Conservation (phyloP, 2,329 filamentous ascomycete species). For the Fusarium caatingaense region DNA sequence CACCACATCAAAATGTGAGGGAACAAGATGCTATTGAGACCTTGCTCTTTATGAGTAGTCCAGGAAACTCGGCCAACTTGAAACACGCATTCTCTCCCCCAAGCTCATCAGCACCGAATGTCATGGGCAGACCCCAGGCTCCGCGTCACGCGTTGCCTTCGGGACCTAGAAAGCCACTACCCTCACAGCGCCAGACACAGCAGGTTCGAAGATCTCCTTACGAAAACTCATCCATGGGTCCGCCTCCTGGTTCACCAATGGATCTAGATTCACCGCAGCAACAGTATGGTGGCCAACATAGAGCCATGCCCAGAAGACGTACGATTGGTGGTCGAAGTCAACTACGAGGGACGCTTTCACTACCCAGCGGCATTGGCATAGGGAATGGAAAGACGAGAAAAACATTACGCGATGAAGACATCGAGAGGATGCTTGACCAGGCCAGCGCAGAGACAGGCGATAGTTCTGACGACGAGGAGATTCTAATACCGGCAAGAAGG, state of each 20-base stretch:
- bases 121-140: slow-evolving; percentile 29
- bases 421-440: slow-evolving; percentile 68
- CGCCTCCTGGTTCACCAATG: slow-evolving; percentile 59
- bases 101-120: slow-evolving; percentile 50
- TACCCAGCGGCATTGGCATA: slow-evolving; percentile 61
- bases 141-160: slow-evolving; percentile 57
- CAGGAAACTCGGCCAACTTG: slow-evolving; percentile 75
- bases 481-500: slow-evolving; percentile 57
- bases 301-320: slow-evolving; percentile 57
- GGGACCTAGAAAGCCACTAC: slow-evolving; percentile 64
- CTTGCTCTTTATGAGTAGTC: slow-evolving; percentile 83
- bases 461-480: slow-evolving; percentile 69
- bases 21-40: slow-evolving; percentile 87
- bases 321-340: slow-evolving; percentile 55
- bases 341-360: slow-evolving; percentile 57
- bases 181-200: slow-evolving; percentile 59
- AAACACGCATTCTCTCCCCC: slow-evolving; percentile 65
- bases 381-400: slow-evolving; percentile 53
- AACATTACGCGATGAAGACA: slow-evolving; percentile 65
- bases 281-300: slow-evolving; percentile 42
- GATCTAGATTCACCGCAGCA: slow-evolving; percentile 56
- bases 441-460: slow-evolving; percentile 62
- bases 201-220: slow-evolving; percentile 60
- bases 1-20: slow-evolving; percentile 71
- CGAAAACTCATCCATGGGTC: slow-evolving; percentile 57